phyloP scores from a whole-genome alignment of 2,329 filamentous ascomycete genomes.

The Claviceps sp. region DNA sequence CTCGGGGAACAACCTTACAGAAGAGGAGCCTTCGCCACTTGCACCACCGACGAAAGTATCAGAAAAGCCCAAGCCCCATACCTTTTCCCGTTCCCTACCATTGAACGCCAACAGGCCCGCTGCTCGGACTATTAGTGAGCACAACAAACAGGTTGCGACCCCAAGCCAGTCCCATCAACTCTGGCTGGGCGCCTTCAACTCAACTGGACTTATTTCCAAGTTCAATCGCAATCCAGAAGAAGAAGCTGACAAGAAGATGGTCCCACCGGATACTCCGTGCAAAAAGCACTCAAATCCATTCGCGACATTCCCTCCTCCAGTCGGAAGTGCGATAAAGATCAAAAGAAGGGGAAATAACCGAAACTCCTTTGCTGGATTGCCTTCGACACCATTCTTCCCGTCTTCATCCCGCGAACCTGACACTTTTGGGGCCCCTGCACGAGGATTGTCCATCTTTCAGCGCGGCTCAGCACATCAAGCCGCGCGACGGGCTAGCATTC shows the following conservation, averaged over 20 bases:
- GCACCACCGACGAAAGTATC: constrained; percentile 15
- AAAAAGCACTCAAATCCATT: constrained; percentile 68
- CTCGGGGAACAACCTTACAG: constrained; percentile 62
- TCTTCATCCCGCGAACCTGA: constrained; percentile 33
- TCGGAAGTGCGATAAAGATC: constrained; percentile 50
- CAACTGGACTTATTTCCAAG: constrained; percentile 89
- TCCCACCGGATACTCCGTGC: constrained; percentile 89
- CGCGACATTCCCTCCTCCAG: constrained; percentile 48
- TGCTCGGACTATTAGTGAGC: constrained; percentile 16
- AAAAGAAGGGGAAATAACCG: constrained; percentile 37
- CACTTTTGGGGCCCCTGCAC: constrained; percentile 41
- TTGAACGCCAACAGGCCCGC: constrained; percentile 24
- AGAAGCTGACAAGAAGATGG: constrained; percentile 42
- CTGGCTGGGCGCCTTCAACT: constrained; percentile 76
- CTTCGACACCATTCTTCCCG: constrained; percentile 70
- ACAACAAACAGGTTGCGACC: constrained; percentile 25
- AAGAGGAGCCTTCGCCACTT: constrained; percentile 49
- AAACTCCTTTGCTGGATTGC: constrained; percentile 57
- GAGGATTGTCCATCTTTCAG: constrained; percentile 54
- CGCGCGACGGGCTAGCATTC: constrained; percentile 51
- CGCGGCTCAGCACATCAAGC: constrained; percentile 34
- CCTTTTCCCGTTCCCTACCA: constrained; percentile 26
- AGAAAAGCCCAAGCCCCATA: constrained; percentile 18
- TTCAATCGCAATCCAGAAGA: constrained; percentile 75
- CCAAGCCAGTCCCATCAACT: constrained; percentile 43